phyloP scores from a whole-genome alignment of 179 eudicot genomes.

The Drosera spatulata region DNA sequence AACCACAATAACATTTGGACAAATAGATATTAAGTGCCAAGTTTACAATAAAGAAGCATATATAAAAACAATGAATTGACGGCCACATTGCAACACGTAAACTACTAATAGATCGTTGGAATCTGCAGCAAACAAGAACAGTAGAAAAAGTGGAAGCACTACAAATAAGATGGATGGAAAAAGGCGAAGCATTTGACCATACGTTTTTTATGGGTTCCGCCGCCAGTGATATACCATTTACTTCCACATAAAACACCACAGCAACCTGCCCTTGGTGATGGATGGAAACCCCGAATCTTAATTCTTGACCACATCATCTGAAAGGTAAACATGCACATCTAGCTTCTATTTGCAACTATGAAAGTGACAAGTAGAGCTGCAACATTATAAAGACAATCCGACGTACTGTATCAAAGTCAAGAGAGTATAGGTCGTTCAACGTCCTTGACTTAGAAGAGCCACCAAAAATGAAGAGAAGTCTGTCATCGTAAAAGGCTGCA shows the following conservation, averaged over 20 bases:
- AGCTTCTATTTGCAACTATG: neutral
- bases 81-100: too few relatives aligned
- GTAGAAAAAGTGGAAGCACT: neutral
- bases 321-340: conserved; percentile 7
- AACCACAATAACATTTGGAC: too few relatives aligned
- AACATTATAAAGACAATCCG: neutral
- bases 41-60: too few relatives aligned
- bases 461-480: conserved; percentile 70
- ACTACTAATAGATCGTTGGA: too few relatives aligned
- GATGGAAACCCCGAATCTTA: conserved; percentile 77
- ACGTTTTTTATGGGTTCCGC: conserved; percentile 89
- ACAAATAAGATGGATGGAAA: neutral
- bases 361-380: neutral
- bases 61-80: too few relatives aligned
- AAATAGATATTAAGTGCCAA: too few relatives aligned
- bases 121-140: too few relatives aligned
- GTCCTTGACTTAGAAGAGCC: conserved; percentile 79
- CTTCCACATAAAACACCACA: conserved; percentile 84
- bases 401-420: conserved; percentile 87
- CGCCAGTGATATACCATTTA: conserved; percentile 95
- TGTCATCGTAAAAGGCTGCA: conserved; percentile 81
- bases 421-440: conserved; percentile 73
- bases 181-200: conserved; percentile 7
- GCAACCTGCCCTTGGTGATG: conserved; percentile 96
- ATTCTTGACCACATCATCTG: conserved; percentile 97